Conservation (phyloP, 2,329 filamentous ascomycete genomes). For the Grosmannia serpens region DNA sequence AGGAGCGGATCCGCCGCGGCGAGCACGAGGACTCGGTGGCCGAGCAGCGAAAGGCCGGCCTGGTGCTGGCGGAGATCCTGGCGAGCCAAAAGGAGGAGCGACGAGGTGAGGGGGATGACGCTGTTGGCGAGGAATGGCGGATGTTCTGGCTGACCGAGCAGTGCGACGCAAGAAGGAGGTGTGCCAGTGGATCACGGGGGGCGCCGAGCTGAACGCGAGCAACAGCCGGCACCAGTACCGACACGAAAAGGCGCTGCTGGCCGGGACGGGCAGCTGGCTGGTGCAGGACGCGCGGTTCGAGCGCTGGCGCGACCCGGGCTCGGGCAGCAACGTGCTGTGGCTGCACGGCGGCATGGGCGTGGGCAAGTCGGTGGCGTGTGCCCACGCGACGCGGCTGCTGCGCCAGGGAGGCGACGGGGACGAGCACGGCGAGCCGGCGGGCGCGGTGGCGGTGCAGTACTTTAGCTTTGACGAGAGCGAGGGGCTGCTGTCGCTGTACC, state of each 20-base stretch:
- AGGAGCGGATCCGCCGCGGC: not conserved
- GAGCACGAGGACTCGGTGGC: not conserved
- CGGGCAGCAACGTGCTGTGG: conserved; percentile 1
- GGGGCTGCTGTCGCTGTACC: not conserved
- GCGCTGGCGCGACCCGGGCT: not conserved
- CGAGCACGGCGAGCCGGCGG: not conserved
- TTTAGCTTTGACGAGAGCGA: conserved; percentile 2
- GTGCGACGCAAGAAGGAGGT: not conserved
- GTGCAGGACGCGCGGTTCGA: not conserved
- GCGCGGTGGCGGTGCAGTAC: not conserved
- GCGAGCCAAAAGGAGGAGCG: not conserved
- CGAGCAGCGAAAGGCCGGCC: not conserved
- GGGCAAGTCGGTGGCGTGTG: not conserved
- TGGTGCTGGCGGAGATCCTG: not conserved
- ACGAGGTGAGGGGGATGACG: not conserved
- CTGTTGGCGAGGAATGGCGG: not conserved
- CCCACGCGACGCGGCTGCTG: not conserved
- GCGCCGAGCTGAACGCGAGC: not conserved
- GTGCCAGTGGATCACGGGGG: not conserved
- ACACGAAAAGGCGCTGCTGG: not conserved
- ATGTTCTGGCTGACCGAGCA: not conserved
- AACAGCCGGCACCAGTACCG: not conserved
- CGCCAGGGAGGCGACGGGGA: not conserved
- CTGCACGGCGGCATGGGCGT: conserved; percentile 1
- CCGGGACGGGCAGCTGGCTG: not conserved